These are phyloP conservation scores for Neofusicoccum cordaticola DNA, from an alignment of 2,329 filamentous ascomycete genomes.

Conservation along the genomic window DNA sequence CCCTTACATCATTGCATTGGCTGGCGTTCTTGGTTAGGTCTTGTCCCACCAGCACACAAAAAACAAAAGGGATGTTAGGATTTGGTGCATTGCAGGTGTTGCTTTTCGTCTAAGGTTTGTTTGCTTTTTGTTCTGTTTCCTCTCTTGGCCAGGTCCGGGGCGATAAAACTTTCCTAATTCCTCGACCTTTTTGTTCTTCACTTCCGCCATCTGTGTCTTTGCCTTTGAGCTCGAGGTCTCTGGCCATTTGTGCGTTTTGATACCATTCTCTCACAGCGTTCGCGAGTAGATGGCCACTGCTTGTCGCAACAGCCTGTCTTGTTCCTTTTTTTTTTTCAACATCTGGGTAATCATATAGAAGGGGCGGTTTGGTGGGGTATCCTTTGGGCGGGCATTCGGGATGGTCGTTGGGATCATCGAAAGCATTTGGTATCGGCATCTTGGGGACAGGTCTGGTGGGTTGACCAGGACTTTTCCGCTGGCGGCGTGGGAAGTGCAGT, in stretches of 20 bases:
- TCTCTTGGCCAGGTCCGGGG: not conserved
- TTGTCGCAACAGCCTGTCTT: not conserved
- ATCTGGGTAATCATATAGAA: conserved; percentile 4
- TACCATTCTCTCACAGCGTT: not conserved
- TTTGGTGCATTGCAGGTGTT: conserved; percentile 10
- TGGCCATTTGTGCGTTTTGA: not conserved
- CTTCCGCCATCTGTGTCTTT: not conserved
- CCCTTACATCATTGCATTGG: conserved; percentile 11
- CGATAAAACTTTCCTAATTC: not conserved
- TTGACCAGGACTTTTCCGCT: not conserved
- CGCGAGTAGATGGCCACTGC: conserved; percentile 12
- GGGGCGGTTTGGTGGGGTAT: not conserved
- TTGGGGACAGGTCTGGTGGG: not conserved
- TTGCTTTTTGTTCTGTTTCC: not conserved
- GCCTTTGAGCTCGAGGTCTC: conserved; percentile 1
- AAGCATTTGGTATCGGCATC: not conserved
- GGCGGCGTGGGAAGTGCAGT: not conserved
- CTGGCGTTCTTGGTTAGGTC: conserved; percentile 8
- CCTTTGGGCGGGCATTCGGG: not conserved
- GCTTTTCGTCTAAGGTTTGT: not conserved
- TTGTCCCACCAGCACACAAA: conserved; percentile 9
- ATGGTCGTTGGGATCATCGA: not conserved
- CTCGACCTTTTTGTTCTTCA: not conserved
- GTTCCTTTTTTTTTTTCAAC: not conserved
- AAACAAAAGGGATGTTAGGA: conserved; percentile 4